These are phyloP conservation scores for Erysiphe pulchra DNA, from an alignment of 2,329 filamentous ascomycete species.

Conservation along the genomic window DNA sequence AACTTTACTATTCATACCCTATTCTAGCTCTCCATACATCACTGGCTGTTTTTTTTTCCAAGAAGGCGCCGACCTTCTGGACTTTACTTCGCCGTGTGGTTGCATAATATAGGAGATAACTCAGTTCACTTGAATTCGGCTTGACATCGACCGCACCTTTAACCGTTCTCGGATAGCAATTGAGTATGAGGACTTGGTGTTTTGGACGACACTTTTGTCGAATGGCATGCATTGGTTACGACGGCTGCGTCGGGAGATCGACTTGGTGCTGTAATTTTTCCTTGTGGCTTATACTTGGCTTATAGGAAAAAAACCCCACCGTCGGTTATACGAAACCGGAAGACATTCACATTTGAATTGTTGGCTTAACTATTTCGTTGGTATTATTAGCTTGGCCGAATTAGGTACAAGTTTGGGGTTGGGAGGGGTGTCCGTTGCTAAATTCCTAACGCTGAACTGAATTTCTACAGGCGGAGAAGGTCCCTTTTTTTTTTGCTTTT, in stretches of 20 bases:
- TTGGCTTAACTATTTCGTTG: no score
- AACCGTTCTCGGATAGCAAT: slow-evolving; percentile 82
- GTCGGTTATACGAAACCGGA: no score
- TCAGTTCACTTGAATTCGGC: slow-evolving; percentile 88
- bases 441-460: no score
- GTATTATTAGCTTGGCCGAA: no score
- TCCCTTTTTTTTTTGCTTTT: no score
- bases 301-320: no score
- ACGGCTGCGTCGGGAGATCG: neutral
- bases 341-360: no score
- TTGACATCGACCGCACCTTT: slow-evolving; percentile 84
- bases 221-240: slow-evolving; percentile 31
- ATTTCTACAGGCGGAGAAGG: no score
- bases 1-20: slow-evolving; percentile 27
- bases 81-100: slow-evolving; percentile 86
- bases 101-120: slow-evolving; percentile 90
- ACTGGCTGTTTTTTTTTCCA: slow-evolving; percentile 78
- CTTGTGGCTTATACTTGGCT: no score
- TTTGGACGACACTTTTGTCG: slow-evolving; percentile 59
- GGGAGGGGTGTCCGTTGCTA: no score
- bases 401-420: no score
- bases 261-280: no score
- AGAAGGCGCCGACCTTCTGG: slow-evolving; percentile 80
- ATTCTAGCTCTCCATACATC: slow-evolving; percentile 78
- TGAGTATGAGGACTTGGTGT: slow-evolving; percentile 86